Percentiles rank a stretch among this genome's conserved stretches.
Conservation (phyloP, 352 stramenopile species). For the Hyaloperonospora arabidopsidis region DNA sequence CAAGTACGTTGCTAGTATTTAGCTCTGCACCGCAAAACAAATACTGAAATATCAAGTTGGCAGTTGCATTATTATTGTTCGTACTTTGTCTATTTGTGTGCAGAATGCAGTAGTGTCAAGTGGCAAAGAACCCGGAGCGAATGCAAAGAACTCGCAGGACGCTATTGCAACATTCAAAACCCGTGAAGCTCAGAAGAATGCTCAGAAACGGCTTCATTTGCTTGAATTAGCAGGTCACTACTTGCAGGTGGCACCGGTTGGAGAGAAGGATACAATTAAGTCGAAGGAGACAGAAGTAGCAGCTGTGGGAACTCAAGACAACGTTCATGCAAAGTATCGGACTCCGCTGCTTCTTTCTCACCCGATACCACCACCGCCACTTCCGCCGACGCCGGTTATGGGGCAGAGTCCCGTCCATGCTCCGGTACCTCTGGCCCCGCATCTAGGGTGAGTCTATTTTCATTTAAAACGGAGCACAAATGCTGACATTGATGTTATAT, state of each 20-base stretch:
- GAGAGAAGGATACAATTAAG: conserved; percentile 8
- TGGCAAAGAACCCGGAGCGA: conserved; percentile 27
- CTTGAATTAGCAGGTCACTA: conserved; percentile 51
- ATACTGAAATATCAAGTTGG: conserved; percentile 3
- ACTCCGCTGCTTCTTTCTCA: conserved; percentile 14
- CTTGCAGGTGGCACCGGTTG: conserved; percentile 31
- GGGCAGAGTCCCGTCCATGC: conserved; percentile 15
- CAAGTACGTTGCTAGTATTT: conserved; percentile 17
- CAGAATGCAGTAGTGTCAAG: conserved; percentile 22
- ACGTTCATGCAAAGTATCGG: conserved; percentile 4
- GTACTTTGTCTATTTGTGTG: conserved; percentile 6
- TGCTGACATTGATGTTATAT: not conserved
- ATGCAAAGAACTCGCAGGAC: conserved; percentile 22
- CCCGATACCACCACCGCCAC: conserved; percentile 27
- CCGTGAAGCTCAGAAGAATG: conserved; percentile 26
- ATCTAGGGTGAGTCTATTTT: conserved; percentile 47
- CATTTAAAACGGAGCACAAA: not conserved
- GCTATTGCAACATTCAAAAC: conserved; percentile 44
- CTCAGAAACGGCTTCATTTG: conserved; percentile 33
- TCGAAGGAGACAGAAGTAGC: conserved; percentile 9
- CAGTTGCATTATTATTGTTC: conserved; percentile 5
- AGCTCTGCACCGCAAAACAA: not conserved
- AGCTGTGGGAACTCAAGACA: not conserved
- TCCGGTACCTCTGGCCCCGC: conserved; percentile 51
- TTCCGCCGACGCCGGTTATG: conserved; percentile 25